phyloP scores from a whole-genome alignment of 164 flowering plant species.

The Vitis rupestris region DNA sequence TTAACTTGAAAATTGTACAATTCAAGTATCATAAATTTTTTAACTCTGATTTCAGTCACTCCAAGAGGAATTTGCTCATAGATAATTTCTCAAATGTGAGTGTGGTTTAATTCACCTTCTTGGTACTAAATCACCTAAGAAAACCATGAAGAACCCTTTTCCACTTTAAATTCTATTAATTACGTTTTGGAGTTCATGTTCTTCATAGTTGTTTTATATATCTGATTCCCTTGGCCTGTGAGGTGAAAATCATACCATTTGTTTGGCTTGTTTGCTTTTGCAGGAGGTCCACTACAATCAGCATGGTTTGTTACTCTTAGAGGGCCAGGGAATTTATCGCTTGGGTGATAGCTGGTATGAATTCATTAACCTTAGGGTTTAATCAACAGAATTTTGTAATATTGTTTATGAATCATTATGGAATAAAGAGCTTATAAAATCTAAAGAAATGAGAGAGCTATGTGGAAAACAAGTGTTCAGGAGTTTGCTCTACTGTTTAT shows the following conservation, averaged over 20 bases:
- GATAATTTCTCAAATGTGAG: neutral
- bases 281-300: constrained; percentile 99
- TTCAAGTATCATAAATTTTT: neutral
- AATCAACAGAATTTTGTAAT: too few relatives aligned
- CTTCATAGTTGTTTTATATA: neutral
- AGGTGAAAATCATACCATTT: neutral
- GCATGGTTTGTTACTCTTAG: constrained; percentile 90
- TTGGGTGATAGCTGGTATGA: constrained; percentile 90
- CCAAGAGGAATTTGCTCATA: neutral
- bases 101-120: neutral
- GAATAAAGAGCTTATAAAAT: too few relatives aligned
- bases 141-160: neutral
- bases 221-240: neutral
- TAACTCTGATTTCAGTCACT: too few relatives aligned
- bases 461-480: too few relatives aligned
- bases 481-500: too few relatives aligned
- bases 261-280: constrained; percentile 10
- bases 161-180: neutral
- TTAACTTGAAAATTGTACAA: too few relatives aligned
- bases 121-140: neutral
- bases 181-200: neutral
- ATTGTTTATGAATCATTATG: too few relatives aligned
- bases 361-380: neutral
- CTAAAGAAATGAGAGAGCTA: too few relatives aligned
- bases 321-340: constrained; percentile 96